These are phyloP conservation scores for Brassica carinata DNA, from an alignment of 345 rosid species.

Conservation along the genomic window DNA sequence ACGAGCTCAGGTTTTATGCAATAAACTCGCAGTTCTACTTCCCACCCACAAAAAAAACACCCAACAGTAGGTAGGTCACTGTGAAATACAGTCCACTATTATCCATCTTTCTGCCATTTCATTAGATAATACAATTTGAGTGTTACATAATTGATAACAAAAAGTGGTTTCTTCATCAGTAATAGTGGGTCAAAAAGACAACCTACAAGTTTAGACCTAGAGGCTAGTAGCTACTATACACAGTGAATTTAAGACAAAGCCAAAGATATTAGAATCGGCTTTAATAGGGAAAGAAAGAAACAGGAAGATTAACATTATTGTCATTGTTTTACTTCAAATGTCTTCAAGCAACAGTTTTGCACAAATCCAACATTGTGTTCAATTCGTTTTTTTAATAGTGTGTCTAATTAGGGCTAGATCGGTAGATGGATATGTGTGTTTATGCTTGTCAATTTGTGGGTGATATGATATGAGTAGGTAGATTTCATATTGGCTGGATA, in stretches of 20 bases:
- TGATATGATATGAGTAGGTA: not conserved
- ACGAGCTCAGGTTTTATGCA: constrained; percentile 47
- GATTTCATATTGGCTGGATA: constrained; percentile 4
- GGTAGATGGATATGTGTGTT: constrained; percentile 4
- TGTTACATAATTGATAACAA: constrained; percentile 36
- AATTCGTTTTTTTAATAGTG: not conserved
- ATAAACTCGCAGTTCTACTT: constrained; percentile 32
- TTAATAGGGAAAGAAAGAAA: not conserved
- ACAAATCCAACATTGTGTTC: not conserved
- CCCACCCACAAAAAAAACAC: constrained; percentile 11
- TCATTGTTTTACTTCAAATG: constrained; percentile 18
- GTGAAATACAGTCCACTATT: constrained; percentile 29
- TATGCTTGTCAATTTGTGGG: constrained; percentile 2
- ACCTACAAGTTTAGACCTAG: constrained; percentile 16
- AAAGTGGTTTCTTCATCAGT: constrained; percentile 30
- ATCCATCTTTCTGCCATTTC: not conserved
- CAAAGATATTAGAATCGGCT: constrained; percentile 29
- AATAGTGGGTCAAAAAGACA: constrained; percentile 32
- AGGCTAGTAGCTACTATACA: constrained; percentile 10
- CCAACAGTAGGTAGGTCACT: constrained; percentile 51
- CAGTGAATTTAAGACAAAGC: constrained; percentile 12
- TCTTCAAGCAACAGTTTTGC: not conserved
- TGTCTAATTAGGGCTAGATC: constrained; percentile 16
- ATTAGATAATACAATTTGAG: constrained; percentile 10
- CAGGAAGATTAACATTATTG: constrained; percentile 17